Conservation (phyloP, 2,329 filamentous ascomycete species). For the Clarireedia monteithiana region DNA sequence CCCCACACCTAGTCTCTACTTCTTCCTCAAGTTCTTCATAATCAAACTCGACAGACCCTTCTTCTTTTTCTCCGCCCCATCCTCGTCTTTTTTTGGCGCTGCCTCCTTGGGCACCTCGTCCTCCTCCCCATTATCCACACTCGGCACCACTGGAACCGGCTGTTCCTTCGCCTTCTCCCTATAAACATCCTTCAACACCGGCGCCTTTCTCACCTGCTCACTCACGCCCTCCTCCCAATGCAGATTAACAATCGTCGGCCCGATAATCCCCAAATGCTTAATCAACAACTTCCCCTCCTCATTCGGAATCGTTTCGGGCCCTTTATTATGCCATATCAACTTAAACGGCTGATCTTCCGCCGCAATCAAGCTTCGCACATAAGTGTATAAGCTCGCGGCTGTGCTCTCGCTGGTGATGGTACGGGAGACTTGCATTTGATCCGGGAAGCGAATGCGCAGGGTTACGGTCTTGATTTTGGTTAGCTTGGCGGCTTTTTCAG, state of each 20-base stretch:
- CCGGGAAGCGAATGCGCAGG: conserved; percentile 80
- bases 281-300: conserved; percentile 54
- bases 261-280: conserved; percentile 60
- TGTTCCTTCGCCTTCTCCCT: conserved; percentile 51
- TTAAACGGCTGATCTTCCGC: conserved; percentile 59
- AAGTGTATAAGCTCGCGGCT: conserved; percentile 63
- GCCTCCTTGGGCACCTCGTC: conserved; percentile 7
- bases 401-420: conserved; percentile 62
- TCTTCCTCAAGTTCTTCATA: conserved; percentile 8
- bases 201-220: conserved; percentile 42
- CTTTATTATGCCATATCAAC: conserved; percentile 41
- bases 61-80: conserved; percentile 4
- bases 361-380: conserved; percentile 65
- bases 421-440: conserved; percentile 67
- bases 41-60: conserved; percentile 5
- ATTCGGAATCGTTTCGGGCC: conserved; percentile 32
- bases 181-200: conserved; percentile 31
- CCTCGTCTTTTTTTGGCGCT: conserved; percentile 24
- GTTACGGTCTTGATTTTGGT: conserved; percentile 59
- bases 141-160: conserved; percentile 30
- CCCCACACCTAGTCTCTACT: background rate
- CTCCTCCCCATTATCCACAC: conserved; percentile 35
- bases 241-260: conserved; percentile 67
- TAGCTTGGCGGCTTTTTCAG: conserved; percentile 57
- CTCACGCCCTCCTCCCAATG: conserved; percentile 61